Conservation (phyloP, 768 basidiomycete species). For the Galerina marginata region DNA sequence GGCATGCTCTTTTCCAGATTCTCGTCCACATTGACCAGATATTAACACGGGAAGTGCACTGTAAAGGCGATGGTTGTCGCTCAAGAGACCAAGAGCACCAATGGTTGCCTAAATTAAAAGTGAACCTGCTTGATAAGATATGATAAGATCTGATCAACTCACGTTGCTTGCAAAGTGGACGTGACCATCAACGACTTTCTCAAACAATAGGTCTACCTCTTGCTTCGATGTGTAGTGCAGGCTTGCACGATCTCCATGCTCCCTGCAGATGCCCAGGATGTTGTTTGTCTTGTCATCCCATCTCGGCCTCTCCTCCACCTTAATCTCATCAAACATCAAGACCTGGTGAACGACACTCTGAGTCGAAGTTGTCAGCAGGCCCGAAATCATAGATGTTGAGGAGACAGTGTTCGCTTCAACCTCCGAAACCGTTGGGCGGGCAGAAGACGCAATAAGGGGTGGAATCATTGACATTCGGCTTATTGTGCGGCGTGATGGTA, state of each 20-base stretch:
- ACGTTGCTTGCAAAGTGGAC: background rate
- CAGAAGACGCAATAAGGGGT: constrained; percentile 16
- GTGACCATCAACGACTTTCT: background rate
- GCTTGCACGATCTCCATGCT: constrained; percentile 2
- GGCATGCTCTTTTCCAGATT: constrained; percentile 24
- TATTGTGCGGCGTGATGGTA: constrained; percentile 19
- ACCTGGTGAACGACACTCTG: constrained; percentile 17
- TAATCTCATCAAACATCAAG: constrained; percentile 24
- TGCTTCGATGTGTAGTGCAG: background rate
- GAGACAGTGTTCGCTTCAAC: background rate
- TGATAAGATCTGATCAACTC: background rate
- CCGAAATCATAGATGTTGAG: constrained; percentile 1
- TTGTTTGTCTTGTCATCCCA: constrained; percentile 22
- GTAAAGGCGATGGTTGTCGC: constrained; percentile 23
- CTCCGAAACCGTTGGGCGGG: constrained; percentile 1
- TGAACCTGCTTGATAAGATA: too few species aligned
- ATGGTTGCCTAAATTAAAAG: constrained; percentile 30
- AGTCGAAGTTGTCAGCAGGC: background rate
- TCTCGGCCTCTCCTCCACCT: constrained; percentile 10
- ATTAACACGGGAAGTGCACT: constrained; percentile 24
- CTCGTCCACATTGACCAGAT: constrained; percentile 29
- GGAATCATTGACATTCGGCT: constrained; percentile 15
- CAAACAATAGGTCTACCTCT: background rate
- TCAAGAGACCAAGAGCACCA: constrained; percentile 28
- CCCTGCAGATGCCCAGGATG: constrained; percentile 17